Conservation (phyloP, 208 protist species). For the Leptomonas seymouri region DNA sequence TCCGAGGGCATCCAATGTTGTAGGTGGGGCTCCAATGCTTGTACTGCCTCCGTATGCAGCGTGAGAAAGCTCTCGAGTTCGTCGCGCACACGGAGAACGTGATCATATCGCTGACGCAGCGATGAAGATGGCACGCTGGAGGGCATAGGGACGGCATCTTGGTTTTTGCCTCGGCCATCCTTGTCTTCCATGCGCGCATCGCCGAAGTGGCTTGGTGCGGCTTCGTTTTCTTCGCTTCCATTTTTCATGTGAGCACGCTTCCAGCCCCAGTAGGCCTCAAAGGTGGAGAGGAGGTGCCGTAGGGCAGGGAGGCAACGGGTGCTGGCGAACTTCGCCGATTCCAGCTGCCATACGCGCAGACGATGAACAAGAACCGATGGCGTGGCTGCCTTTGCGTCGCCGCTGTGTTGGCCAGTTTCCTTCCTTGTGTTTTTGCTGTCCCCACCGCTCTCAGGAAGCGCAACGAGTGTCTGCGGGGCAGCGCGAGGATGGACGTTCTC, state of each 20-base stretch:
- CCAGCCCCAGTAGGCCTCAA: constrained; percentile 34
- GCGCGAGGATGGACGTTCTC: constrained; percentile 11
- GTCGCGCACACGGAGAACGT: constrained; percentile 20
- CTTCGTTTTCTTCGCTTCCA: background rate
- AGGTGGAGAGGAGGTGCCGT: constrained; percentile 22
- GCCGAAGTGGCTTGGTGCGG: no score
- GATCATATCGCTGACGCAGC: constrained; percentile 34
- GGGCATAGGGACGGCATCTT: no score
- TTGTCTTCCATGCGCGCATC: no score
- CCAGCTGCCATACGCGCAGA: constrained; percentile 28
- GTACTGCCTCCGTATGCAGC: constrained; percentile 34
- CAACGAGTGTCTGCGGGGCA: no score
- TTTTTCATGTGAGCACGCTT: constrained; percentile 11
- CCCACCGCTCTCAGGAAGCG: background rate
- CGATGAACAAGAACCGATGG: constrained; percentile 17
- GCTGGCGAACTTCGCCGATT: constrained; percentile 21
- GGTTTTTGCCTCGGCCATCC: no score
- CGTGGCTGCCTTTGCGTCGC: background rate
- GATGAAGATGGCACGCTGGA: background rate
- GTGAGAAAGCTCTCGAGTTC: constrained; percentile 26
- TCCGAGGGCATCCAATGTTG: constrained; percentile 9
- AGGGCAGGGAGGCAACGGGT: constrained; percentile 19
- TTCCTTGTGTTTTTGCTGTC: no score
- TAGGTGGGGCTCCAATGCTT: constrained; percentile 26
- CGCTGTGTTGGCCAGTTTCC: background rate